phyloP scores from a whole-genome alignment of 2,329 filamentous ascomycete genomes.

The Colletotrichum truncatum region DNA sequence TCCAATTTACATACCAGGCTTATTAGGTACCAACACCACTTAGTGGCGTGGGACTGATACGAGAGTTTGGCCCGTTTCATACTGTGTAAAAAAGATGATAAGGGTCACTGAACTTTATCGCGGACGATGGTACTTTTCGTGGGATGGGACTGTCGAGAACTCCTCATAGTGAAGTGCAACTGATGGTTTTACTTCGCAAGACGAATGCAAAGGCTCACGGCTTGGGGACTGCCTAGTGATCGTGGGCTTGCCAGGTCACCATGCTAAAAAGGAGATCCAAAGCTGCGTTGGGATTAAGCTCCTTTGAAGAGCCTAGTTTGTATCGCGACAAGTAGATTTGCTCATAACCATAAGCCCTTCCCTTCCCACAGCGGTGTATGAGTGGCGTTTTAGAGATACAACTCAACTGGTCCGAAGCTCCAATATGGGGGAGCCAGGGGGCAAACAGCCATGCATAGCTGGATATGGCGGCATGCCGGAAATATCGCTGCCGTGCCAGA shows the following conservation, averaged over 20 bases:
- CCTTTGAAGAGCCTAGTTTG: background rate
- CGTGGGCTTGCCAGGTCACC: too few species aligned
- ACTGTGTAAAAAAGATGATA: too few species aligned
- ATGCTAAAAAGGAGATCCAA: too few species aligned
- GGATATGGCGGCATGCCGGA: background rate
- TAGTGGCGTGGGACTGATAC: background rate
- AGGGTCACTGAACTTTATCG: too few species aligned
- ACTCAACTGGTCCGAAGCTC: background rate
- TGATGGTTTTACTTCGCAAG: too few species aligned
- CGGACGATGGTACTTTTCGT: too few species aligned
- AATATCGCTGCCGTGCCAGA: background rate
- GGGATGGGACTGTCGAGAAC: too few species aligned
- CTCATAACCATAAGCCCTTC: background rate
- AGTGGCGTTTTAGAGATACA: background rate
- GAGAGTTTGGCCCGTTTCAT: background rate
- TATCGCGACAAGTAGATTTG: background rate
- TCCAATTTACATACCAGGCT: background rate
- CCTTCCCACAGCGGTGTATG: background rate
- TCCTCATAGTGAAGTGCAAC: too few species aligned
- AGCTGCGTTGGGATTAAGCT: background rate
- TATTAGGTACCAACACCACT: background rate
- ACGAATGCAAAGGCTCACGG: background rate
- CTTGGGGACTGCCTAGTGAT: background rate
- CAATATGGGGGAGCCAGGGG: background rate
- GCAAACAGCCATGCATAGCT: background rate